Conservation (phyloP, 768 basidiomycete species). For the Fibroporia radiculosa region DNA sequence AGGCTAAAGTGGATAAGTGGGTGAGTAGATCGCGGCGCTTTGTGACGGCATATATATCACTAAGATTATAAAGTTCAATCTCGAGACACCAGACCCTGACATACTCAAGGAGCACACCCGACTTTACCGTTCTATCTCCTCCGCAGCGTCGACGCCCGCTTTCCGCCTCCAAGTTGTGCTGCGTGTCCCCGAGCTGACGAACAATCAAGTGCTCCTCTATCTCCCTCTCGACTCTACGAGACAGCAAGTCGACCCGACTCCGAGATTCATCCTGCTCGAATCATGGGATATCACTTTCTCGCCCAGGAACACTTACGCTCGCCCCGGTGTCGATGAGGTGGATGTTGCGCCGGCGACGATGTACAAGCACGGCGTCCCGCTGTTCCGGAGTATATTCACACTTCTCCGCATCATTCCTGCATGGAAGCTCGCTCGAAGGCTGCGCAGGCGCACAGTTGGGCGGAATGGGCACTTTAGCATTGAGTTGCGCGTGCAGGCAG, state of each 20-base stretch:
- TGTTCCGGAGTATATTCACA: conserved; percentile 72
- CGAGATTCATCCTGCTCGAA: conserved; percentile 65
- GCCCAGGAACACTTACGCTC: conserved; percentile 11
- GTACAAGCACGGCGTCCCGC: conserved; percentile 79
- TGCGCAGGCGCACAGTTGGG: conserved; percentile 37
- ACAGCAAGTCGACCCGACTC: conserved; percentile 60
- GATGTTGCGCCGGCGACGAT: conserved; percentile 67
- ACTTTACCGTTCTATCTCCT: conserved; percentile 52
- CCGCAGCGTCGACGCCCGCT: conserved; percentile 39
- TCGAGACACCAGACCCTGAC: conserved; percentile 71
- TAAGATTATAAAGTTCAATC: conserved; percentile 53
- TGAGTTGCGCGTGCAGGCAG: conserved; percentile 35
- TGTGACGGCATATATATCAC: background rate
- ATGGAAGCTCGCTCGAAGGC: conserved; percentile 64
- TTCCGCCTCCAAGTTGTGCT: conserved; percentile 67
- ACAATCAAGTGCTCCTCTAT: conserved; percentile 69
- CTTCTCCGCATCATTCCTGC: conserved; percentile 67
- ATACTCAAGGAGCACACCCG: conserved; percentile 56
- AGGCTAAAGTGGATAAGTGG: conserved; percentile 72
- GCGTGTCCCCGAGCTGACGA: conserved; percentile 57
- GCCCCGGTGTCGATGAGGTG: conserved; percentile 13
- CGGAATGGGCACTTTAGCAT: conserved; percentile 41
- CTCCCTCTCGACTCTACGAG: conserved; percentile 50
- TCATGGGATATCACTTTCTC: conserved; percentile 51
- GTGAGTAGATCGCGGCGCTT: conserved; percentile 27